Conservation (phyloP, 2,329 filamentous ascomycete genomes). For the Fragosphaeria purpurea region DNA sequence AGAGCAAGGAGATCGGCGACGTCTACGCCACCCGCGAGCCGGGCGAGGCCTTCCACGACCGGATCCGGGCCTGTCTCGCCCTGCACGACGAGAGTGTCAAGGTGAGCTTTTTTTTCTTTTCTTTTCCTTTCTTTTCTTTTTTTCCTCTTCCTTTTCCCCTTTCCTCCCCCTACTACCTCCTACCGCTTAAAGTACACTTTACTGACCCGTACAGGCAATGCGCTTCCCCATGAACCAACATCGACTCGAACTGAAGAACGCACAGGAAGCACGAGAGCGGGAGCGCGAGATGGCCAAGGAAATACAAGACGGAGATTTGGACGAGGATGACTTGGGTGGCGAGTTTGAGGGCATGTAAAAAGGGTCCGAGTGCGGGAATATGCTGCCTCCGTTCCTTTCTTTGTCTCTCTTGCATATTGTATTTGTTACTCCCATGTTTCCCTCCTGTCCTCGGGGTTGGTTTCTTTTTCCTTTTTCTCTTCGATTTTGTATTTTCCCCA, state of each 20-base stretch:
- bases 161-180: constrained; percentile 7
- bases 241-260: constrained; percentile 91
- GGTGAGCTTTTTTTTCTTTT: constrained; percentile 41
- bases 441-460: neutral
- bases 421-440: no score
- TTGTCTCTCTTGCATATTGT: no score
- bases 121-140: neutral
- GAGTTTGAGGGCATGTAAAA: constrained; percentile 91
- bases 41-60: constrained; percentile 94
- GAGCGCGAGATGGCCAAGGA: constrained; percentile 97
- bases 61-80: constrained; percentile 81
- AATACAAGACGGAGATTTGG: constrained; percentile 94
- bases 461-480: neutral
- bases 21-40: constrained; percentile 94
- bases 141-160: no score
- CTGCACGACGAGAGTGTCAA: constrained; percentile 98
- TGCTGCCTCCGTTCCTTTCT: no score
- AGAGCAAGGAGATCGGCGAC: constrained; percentile 93
- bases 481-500: neutral
- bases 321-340: constrained; percentile 90
- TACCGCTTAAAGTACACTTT: neutral
- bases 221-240: constrained; percentile 99
- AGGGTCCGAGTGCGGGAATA: no score
- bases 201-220: constrained; percentile 60
- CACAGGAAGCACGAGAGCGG: constrained; percentile 92